These are phyloP conservation scores for Aspergillus tamarii DNA, from an alignment of 2,329 filamentous ascomycete genomes.

Conservation along the genomic window DNA sequence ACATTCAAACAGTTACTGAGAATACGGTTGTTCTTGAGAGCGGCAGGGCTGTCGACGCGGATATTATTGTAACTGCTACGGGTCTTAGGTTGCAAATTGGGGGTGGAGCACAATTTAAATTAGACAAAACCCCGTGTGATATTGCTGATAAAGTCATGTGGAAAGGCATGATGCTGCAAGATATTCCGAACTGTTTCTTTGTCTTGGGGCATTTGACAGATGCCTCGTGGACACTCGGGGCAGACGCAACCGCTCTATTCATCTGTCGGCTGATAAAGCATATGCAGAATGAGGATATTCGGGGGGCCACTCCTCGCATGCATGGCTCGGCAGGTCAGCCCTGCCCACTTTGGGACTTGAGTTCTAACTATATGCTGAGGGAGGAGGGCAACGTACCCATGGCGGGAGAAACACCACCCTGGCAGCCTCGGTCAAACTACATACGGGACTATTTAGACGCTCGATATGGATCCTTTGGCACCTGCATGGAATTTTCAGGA, in stretches of 20 bases:
- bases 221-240: conserved; percentile 39
- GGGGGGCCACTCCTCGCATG: background rate
- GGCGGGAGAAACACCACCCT: background rate
- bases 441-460: background rate
- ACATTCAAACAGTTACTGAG: conserved; percentile 50
- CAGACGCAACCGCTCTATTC: conserved; percentile 31
- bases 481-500: no score
- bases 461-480: no score
- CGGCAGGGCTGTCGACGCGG: conserved; percentile 35
- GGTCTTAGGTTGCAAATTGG: conserved; percentile 35
- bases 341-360: background rate
- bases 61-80: conserved; percentile 41
- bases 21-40: conserved; percentile 49
- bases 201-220: conserved; percentile 34
- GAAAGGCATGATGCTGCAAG: conserved; percentile 37
- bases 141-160: conserved; percentile 32
- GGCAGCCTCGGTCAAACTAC: background rate
- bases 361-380: background rate
- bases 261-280: conserved; percentile 30
- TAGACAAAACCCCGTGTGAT: conserved; percentile 28
- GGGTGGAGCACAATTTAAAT: conserved; percentile 25
- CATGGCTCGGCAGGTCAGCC: background rate
- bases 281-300: background rate
- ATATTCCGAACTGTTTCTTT: conserved; percentile 36
- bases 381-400: background rate